phyloP scores from a whole-genome alignment of 2,329 filamentous ascomycete species.

The Botrytis sinoallii region DNA sequence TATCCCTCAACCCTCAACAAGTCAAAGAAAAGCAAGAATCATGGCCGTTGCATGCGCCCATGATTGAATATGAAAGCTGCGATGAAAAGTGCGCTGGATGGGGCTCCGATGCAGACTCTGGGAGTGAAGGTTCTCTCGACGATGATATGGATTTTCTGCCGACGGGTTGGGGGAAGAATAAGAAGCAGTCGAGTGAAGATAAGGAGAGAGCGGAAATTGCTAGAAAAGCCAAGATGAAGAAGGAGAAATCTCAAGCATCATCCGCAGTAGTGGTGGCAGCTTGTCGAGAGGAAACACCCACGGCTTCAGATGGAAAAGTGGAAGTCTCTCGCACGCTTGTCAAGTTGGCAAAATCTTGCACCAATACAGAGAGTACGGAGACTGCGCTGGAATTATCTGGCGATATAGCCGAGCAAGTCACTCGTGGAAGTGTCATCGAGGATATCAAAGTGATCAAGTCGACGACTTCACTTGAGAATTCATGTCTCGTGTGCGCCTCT shows the following conservation, averaged over 20 bases:
- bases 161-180: neutral
- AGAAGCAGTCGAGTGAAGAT: neutral
- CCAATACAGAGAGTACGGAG: neutral
- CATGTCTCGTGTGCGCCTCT: neutral
- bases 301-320: neutral
- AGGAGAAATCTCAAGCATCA: neutral
- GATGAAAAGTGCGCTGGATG: neutral
- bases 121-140: neutral
- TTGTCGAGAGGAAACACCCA: neutral
- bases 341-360: neutral
- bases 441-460: neutral
- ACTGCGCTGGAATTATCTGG: neutral
- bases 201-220: neutral
- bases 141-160: constrained; percentile 8
- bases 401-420: neutral
- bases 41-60: neutral
- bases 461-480: rapidly evolving
- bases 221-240: constrained; percentile 1
- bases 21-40: neutral
- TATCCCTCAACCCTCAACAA: neutral
- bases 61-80: neutral
- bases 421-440: neutral
- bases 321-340: neutral
- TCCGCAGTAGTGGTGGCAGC: neutral
- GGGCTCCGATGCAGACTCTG: neutral